A percentile compares a stretch with the other conserved stretches of the same genome.
Conservation (phyloP, 495 filamentous ascomycete genomes). For the Neurospora sp. region DNA sequence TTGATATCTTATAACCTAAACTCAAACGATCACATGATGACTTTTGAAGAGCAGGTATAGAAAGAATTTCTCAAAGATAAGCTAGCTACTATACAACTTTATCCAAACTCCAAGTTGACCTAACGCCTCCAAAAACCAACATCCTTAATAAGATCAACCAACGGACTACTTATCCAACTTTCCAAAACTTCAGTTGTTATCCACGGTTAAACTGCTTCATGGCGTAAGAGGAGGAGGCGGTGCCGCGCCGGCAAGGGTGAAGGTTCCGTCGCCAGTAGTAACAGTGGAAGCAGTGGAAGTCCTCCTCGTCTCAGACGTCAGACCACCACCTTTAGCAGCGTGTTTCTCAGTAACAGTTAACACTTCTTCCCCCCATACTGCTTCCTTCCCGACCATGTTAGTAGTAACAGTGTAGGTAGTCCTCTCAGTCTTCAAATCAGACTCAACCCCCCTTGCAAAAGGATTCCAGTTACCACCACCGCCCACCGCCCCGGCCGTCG, state of each 20-base stretch:
- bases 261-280: background rate
- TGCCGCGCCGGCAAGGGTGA: background rate
- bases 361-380: background rate
- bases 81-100: background rate
- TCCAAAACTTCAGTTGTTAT: background rate
- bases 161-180: background rate
- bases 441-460: background rate
- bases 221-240: background rate
- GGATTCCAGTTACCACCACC: background rate
- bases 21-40: background rate
- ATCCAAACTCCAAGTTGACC: background rate
- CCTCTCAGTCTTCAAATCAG: background rate
- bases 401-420: background rate
- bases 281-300: background rate
- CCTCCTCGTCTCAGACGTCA: background rate
- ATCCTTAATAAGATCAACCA: background rate
- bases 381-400: background rate
- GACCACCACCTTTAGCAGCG: background rate
- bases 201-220: background rate
- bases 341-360: background rate
- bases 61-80: background rate
- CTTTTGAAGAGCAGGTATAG: background rate
- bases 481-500: background rate
- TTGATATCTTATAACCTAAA: background rate
- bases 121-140: background rate